Conservation (phyloP, 2,329 filamentous ascomycete genomes). For the Penicillium freii region DNA sequence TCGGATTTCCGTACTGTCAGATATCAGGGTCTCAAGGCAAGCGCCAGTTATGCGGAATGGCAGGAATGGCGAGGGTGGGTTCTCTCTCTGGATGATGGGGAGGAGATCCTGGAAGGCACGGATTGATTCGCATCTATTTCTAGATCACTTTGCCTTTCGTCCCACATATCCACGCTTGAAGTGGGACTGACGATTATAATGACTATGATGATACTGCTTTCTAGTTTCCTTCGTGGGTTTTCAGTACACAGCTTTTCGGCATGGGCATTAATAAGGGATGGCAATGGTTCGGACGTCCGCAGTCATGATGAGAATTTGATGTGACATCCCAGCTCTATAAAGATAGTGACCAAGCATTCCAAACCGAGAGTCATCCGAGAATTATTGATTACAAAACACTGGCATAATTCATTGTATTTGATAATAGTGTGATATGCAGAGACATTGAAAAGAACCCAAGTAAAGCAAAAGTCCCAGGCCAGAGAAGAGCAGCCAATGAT, state of each 20-base stretch:
- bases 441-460: background rate
- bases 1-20: conserved; percentile 70
- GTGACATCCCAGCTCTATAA: background rate
- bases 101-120: conserved; percentile 20
- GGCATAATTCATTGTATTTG: background rate
- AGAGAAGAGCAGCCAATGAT: background rate
- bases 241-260: background rate
- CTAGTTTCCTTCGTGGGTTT: background rate
- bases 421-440: background rate
- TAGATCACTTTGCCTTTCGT: background rate
- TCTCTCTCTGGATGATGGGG: conserved; percentile 31
- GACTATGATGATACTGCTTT: background rate
- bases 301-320: background rate
- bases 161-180: background rate
- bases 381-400: background rate
- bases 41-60: conserved; percentile 69
- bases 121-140: conserved; percentile 3
- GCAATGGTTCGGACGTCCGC: background rate
- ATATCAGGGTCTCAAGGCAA: conserved; percentile 82
- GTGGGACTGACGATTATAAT: conserved; percentile 12
- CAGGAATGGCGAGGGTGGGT: conserved; percentile 77
- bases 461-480: background rate
- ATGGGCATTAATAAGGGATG: background rate
- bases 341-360: background rate
- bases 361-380: background rate